phyloP scores from a whole-genome alignment of 768 basidiomycete genomes.

The Tremella fuciformis region DNA sequence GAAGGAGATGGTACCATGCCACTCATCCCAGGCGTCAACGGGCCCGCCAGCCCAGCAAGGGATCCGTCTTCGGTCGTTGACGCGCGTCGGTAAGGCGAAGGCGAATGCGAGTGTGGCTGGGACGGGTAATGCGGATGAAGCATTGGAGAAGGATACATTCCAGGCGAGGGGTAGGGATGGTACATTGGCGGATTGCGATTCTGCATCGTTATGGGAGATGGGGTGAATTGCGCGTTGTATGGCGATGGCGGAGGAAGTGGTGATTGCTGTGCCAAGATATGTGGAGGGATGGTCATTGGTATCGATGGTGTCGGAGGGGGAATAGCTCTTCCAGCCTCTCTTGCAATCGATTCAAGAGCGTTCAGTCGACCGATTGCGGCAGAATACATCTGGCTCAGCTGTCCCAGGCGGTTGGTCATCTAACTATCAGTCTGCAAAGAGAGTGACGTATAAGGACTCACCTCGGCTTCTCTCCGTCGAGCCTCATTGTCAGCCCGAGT shows the following conservation, averaged over 20 bases:
- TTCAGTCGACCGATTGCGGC: conserved; percentile 10
- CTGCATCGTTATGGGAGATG: conserved; percentile 8
- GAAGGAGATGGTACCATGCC: conserved; percentile 6
- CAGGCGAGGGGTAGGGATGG: conserved; percentile 31
- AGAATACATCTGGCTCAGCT: conserved; percentile 6
- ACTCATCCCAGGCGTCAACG: conserved; percentile 27
- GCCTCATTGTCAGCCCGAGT: conserved; percentile 11
- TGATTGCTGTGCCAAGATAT: conserved; percentile 3
- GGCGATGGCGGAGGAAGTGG: conserved; percentile 15
- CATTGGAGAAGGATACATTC: conserved; percentile 37
- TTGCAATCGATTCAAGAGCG: conserved; percentile 11
- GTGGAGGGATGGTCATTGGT: not conserved
- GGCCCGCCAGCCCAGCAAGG: conserved; percentile 18
- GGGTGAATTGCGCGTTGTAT: conserved; percentile 4
- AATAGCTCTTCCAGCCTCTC: conserved; percentile 6
- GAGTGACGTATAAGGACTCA: conserved; percentile 4
- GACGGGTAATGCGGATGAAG: conserved; percentile 22
- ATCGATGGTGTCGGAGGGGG: conserved; percentile 10
- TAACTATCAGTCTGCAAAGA: not conserved
- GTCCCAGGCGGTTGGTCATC: conserved; percentile 5
- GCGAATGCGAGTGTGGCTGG: conserved; percentile 17
- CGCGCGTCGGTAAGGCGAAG: conserved; percentile 16
- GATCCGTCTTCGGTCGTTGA: conserved; percentile 3
- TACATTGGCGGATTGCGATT: conserved; percentile 10
- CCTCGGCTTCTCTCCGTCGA: conserved; percentile 17